Conservation (phyloP, 2,329 filamentous ascomycete species). For the Madurella fahalii region DNA sequence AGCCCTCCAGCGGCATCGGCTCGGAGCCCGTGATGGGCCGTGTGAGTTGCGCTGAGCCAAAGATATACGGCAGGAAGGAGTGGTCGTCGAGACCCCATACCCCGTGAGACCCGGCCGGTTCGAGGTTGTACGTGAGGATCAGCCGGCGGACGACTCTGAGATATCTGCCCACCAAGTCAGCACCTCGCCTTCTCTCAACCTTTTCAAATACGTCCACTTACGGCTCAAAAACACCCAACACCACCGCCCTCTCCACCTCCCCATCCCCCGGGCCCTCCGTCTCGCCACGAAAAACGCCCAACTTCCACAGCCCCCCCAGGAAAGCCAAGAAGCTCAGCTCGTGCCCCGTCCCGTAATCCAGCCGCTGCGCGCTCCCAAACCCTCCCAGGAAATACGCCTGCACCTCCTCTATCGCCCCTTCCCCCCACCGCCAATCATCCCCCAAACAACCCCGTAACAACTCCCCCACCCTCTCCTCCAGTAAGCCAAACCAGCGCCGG, state of each 20-base stretch:
- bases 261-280: conserved; percentile 34
- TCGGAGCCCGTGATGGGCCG: conserved; percentile 63
- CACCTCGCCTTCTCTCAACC: neutral
- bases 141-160: conserved; percentile 74
- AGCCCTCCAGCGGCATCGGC: conserved; percentile 73
- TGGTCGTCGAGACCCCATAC: conserved; percentile 99
- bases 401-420: conserved; percentile 54
- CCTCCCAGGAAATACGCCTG: conserved; percentile 74
- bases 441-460: conserved; percentile 57
- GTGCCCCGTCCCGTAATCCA: conserved; percentile 96
- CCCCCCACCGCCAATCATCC: conserved; percentile 21
- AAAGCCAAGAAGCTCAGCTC: conserved; percentile 95
- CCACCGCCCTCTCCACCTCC: conserved; percentile 71
- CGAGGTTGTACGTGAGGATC: conserved; percentile 86
- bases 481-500: conserved; percentile 71
- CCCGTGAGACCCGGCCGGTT: conserved; percentile 92
- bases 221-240: conserved; percentile 78
- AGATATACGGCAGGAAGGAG: conserved; percentile 88
- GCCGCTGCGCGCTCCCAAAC: conserved; percentile 81
- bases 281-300: conserved; percentile 69
- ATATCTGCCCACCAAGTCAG: conserved; percentile 51
- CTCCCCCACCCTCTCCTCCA: conserved; percentile 55
- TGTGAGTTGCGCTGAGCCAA: conserved; percentile 86
- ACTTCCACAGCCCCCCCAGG: conserved; percentile 83
- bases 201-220: conserved; percentile 43